Percentiles rank a stretch among this genome's conserved stretches.
These are phyloP conservation scores for Acer yangbiense DNA, from an alignment of 345 rosid species.

Conservation along the genomic window DNA sequence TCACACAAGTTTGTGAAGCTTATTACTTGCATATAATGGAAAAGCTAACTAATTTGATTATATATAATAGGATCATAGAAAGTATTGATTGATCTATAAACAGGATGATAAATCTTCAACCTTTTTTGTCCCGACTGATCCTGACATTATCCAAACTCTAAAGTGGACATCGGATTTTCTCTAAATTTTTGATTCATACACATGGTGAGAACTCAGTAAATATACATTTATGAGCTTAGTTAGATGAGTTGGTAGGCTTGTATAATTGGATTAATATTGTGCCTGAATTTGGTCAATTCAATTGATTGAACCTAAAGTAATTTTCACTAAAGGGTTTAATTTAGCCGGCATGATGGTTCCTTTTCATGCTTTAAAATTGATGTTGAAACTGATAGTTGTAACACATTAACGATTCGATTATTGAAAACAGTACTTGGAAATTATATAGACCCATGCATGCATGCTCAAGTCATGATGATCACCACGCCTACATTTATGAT, in stretches of 20 bases:
- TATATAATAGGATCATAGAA: not conserved
- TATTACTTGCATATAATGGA: not conserved
- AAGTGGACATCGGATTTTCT: not conserved
- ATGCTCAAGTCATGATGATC: not conserved
- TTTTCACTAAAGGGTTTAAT: not conserved
- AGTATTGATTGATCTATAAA: not conserved
- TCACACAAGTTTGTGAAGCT: not conserved
- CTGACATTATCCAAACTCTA: no score
- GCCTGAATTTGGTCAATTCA: not conserved
- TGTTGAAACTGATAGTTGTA: not conserved
- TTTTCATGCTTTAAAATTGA: not conserved
- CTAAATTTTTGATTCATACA: not conserved
- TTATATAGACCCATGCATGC: not conserved
- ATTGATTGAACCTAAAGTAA: not conserved
- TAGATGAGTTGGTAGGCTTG: not conserved
- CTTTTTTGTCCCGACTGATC: no score
- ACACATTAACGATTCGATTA: not conserved
- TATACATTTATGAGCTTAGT: not conserved
- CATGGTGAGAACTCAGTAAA: no score
- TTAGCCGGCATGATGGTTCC: not conserved
- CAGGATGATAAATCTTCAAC: no score
- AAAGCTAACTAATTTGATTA: not conserved
- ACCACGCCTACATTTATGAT: slow-evolving; percentile 1
- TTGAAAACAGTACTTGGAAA: not conserved
- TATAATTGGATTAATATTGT: not conserved